Conservation (phyloP, 2,329 filamentous ascomycete species). For the Sphaerulina vaccinii region DNA sequence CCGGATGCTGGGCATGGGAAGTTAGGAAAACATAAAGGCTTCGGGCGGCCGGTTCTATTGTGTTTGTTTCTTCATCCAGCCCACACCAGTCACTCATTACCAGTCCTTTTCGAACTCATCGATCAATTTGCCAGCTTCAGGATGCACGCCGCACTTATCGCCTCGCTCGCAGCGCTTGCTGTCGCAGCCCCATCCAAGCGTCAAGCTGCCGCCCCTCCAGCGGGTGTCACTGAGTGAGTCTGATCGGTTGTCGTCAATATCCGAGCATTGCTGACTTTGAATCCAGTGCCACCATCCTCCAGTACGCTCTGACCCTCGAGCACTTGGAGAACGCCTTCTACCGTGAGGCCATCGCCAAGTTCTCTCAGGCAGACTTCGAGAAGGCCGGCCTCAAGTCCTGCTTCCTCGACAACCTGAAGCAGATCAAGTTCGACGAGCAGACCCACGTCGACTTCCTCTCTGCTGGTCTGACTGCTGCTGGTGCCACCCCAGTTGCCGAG, state of each 20-base stretch:
- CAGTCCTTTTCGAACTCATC: neutral
- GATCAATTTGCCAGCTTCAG: conserved; percentile 8
- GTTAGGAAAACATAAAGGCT: neutral
- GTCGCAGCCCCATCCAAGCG: conserved; percentile 23
- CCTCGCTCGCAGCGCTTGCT: conserved; percentile 24
- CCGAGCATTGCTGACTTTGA: neutral
- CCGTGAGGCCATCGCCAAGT: conserved; percentile 58
- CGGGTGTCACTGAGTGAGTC: conserved; percentile 13
- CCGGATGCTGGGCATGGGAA: neutral
- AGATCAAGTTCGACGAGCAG: conserved; percentile 57
- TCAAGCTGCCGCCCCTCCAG: conserved; percentile 14
- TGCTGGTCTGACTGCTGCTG: conserved; percentile 45
- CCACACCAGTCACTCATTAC: neutral
- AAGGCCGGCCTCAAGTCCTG: conserved; percentile 46
- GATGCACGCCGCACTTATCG: conserved; percentile 24
- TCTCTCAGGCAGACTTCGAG: conserved; percentile 53
- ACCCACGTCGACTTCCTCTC: conserved; percentile 59
- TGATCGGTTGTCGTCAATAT: neutral
- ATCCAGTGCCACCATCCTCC: conserved; percentile 35
- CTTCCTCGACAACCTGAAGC: conserved; percentile 59
- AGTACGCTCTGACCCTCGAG: conserved; percentile 48
- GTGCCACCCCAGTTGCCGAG: conserved; percentile 52
- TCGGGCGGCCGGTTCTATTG: neutral
- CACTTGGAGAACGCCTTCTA: conserved; percentile 63
- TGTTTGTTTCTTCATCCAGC: neutral